Evolutionary conservation across 495 filamentous ascomycete species (phyloP).

Genomic region (Neurospora africana): DNA sequence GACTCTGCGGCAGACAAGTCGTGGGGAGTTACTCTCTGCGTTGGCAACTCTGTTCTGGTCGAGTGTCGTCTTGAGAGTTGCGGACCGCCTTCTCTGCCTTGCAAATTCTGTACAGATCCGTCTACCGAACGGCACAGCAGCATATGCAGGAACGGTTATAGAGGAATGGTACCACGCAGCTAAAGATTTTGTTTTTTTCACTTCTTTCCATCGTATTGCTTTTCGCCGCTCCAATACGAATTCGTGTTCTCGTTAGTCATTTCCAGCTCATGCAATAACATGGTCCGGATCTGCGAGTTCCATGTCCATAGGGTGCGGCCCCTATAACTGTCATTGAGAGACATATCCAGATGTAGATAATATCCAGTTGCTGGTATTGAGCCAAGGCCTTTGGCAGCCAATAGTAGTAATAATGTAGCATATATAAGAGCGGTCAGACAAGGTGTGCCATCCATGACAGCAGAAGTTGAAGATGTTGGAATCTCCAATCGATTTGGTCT

Average conservation of each 20-base stretch:
- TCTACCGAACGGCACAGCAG: not conserved
- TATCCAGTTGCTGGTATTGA: not conserved
- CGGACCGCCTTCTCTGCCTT: not conserved
- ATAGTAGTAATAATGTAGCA: not conserved
- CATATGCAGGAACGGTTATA: not conserved
- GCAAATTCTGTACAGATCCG: not conserved
- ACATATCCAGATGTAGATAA: not conserved
- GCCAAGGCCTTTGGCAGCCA: not conserved
- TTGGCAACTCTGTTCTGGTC: not conserved
- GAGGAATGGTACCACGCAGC: not conserved
- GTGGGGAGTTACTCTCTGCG: not conserved
- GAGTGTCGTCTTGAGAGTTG: not conserved
- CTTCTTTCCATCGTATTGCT: not conserved
- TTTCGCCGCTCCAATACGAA: not conserved
- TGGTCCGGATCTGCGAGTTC: not conserved
- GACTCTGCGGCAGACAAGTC: not conserved
- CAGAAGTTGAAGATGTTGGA: not conserved
- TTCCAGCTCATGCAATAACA: not conserved
- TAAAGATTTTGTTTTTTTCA: not conserved
- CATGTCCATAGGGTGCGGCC: not conserved
- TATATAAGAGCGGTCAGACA: not conserved
- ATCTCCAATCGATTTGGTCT: not conserved
- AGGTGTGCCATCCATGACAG: not conserved
- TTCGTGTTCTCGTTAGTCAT: not conserved
- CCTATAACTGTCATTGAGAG: not conserved